phyloP scores from a whole-genome alignment of 306 rosid genomes.

The Benincasa hispida region DNA sequence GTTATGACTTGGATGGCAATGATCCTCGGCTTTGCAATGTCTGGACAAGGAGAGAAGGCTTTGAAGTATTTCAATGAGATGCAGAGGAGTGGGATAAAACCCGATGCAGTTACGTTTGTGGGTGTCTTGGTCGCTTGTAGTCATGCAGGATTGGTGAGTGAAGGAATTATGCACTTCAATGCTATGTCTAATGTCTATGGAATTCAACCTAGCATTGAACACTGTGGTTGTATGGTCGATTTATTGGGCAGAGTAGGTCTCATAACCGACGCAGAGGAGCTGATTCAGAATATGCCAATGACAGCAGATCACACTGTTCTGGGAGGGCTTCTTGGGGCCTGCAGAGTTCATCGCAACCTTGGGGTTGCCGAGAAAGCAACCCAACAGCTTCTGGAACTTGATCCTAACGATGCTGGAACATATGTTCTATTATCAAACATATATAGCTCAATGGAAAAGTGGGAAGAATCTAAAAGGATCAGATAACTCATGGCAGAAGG shows the following conservation, averaged over 20 bases:
- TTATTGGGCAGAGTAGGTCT: background rate
- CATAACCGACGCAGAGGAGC: background rate
- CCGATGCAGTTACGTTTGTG: background rate
- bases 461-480: slow-evolving; percentile 11
- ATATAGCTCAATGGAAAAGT: slow-evolving; percentile 16
- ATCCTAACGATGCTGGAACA: slow-evolving; percentile 5
- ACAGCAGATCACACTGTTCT: background rate
- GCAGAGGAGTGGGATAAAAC: background rate
- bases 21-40: background rate
- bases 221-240: background rate
- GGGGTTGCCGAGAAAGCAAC: slow-evolving; percentile 18
- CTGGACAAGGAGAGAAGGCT: background rate
- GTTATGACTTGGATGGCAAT: background rate
- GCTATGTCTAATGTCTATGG: background rate
- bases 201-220: background rate
- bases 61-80: background rate
- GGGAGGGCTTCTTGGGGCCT: slow-evolving; percentile 1
- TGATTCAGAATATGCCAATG: background rate
- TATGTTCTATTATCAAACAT: slow-evolving; percentile 14
- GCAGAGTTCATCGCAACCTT: slow-evolving; percentile 16
- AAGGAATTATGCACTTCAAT: background rate
- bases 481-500: slow-evolving; percentile 12
- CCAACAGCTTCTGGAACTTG: slow-evolving; percentile 8
- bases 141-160: background rate
- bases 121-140: background rate